Base-by-base conservation (phyloP, 73 alveolate genomes). In the Symbiodinium pilosum region DNA sequence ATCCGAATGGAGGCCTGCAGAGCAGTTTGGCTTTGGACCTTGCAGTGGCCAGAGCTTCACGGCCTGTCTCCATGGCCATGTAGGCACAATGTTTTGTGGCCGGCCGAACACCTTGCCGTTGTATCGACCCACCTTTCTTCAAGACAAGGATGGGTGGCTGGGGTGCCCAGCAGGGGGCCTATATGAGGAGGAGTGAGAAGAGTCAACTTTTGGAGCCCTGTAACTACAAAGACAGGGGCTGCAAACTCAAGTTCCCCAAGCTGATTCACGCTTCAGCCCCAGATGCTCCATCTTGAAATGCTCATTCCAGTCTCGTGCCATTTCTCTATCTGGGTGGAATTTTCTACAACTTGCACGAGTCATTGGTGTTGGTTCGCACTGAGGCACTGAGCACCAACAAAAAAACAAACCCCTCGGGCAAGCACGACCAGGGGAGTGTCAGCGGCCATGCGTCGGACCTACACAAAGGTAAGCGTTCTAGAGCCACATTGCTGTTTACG, bases 11-110 rank as follows among this genome's bases (percentile, higher is more conserved):
- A 39, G 32, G 73, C 95, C 85, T 73, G 43, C 81, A 64, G 34
- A n/a, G 85, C 44, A n/a, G 85, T 0, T 42, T 24, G 43, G 30
- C 44, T 73, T n/a, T 18, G 34, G 34, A 69, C 8, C 16, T n/a
- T 26, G 73, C 20, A 24, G 32, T 54, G 32, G 20, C 3, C 38
- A 64, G 81, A 28, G 41, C 81, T 28, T 18, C 81, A 0, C 44
- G 14, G 85, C 85, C 86, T 88, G 95, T 59, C 95, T 38, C 95
- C 95, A 88, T 14, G 95, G 95, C 95, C 95, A 88, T 5, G 95
- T 86, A 6, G 95, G 95, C 44, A 88, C 95, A 9, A 88, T 88
- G 47, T 43, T 16, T 34, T 88, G 95, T 34, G 43, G 73, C 41
- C 95, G 87, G 26, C 95, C 95, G 32, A 88, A 88, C 87, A 41